Base-by-base conservation (phyloP, 2,329 filamentous ascomycete species). In the Magnaporthiopsis incrustans region DNA sequence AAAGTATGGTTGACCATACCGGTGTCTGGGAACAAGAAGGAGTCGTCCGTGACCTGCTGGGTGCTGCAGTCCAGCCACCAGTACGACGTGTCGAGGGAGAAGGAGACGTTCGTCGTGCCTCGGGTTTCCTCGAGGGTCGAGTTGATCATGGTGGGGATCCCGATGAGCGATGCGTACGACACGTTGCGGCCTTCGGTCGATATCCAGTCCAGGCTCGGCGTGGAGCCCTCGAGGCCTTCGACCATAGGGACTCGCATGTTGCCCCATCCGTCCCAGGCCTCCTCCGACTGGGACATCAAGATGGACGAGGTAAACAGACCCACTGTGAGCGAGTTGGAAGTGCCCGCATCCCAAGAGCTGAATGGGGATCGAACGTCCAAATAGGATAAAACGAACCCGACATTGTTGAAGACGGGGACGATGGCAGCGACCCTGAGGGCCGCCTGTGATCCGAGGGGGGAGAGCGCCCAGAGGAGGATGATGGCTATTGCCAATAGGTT, bases 401-500 rank as follows among this genome's bases (percentile, higher is more conserved):
- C 22, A 4, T 59, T 88, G n/a, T 32, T 25, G 15, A 26, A n/a
- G 11, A n/a, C 65, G 4, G 27, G 32, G 6, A n/a, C 65, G 25
- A 65, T 62, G 53, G 60, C 35, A 27, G 65, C 59, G 26, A 67
- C 59, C 8, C 71, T 71, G 38, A 74, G 62, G 18, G 71, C 61
- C 0, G 72, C 67, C 66, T 74, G 73, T n/a, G 68, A 67, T 15
- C 72, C 73, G 3, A 75, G 64, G 1, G 73, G 72, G 6, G 73
- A 74, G 22, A 73, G 65, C 27, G 67, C 66, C 72, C 73, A 74
- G 15, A 72, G 33, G 1, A 73, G 18, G 8, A 73, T 59, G 15
- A 74, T 64, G 1, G 62, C 63, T 4, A 72, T 8, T 0, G 67
- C 69, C 7, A 74, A 65, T 5, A 69, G 25, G 61, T 73, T 72